These are phyloP conservation scores for Pythium angustatum DNA, from an alignment of 352 stramenopile genomes.

Conservation along the genomic window DNA sequence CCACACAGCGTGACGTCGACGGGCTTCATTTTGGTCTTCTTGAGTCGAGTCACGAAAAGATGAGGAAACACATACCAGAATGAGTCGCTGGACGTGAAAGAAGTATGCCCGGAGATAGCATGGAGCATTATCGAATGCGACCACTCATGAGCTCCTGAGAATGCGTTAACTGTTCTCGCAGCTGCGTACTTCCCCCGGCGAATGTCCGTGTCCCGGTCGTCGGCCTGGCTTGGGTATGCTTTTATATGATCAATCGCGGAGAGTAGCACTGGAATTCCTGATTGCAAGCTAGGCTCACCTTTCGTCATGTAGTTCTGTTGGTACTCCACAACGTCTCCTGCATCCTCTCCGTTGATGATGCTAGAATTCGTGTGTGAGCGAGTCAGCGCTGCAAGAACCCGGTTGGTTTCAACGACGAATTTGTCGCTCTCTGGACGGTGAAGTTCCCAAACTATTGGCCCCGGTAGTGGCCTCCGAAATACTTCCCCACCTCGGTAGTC, in stretches of 20 bases:
- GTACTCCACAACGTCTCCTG: conserved; percentile 11
- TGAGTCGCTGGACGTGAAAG: conserved; percentile 5
- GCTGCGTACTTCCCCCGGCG: conserved; percentile 9
- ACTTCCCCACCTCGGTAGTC: not conserved
- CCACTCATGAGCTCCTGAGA: conserved; percentile 10
- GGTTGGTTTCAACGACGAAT: conserved; percentile 15
- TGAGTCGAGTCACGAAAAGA: not conserved
- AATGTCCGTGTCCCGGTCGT: conserved; percentile 4
- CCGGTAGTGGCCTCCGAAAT: not conserved
- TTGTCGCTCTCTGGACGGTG: not conserved
- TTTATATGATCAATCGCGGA: conserved; percentile 7
- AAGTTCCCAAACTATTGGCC: not conserved
- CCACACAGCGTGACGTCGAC: too few relatives aligned
- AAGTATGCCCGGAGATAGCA: not conserved
- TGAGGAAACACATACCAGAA: conserved; percentile 11
- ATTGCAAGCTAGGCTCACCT: not conserved
- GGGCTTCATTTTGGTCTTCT: not conserved
- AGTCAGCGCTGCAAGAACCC: not conserved
- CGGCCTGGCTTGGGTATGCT: conserved; percentile 5
- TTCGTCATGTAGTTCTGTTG: conserved; percentile 10
- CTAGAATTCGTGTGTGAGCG: conserved; percentile 9
- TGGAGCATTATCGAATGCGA: not conserved
- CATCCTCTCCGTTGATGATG: conserved; percentile 11
- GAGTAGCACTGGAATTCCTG: not conserved
- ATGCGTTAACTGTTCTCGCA: conserved; percentile 5